Evolutionary conservation across 108 stramenopile species (phyloP).

Genomic region (Epipyxis sp.): DNA sequence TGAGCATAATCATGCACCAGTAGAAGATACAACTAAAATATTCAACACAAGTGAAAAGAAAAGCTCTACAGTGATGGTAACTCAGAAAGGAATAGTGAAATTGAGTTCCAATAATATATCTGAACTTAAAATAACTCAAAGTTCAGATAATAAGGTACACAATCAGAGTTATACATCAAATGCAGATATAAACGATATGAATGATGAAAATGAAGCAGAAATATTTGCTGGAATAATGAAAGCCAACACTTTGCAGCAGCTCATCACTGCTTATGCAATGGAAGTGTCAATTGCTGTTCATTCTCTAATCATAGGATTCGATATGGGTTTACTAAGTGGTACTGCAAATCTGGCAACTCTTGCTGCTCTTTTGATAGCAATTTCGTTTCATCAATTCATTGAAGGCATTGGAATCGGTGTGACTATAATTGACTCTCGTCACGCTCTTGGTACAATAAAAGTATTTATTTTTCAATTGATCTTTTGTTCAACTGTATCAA

Average conservation of each 20-base stretch:
- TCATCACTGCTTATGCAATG: background rate
- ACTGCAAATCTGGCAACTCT: background rate
- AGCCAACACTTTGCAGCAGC: background rate
- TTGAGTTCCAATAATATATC: background rate
- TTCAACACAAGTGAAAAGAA: background rate
- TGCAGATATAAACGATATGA: background rate
- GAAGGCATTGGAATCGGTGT: background rate
- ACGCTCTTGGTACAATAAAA: background rate
- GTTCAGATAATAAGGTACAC: background rate
- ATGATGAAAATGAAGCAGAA: background rate
- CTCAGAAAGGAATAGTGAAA: background rate
- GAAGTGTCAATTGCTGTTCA: conserved; percentile 9
- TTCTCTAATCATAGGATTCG: background rate
- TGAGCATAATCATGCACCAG: background rate
- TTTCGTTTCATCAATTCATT: conserved; percentile 3
- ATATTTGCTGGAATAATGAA: background rate
- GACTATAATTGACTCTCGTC: background rate
- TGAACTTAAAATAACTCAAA: background rate
- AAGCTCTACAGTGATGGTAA: background rate
- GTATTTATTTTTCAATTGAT: background rate
- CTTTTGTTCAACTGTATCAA: background rate
- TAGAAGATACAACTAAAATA: too few species aligned
- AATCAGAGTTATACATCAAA: background rate
- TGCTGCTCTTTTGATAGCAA: background rate
- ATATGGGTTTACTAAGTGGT: background rate